Percentiles rank a stretch among this genome's conserved stretches.
Evolutionary conservation across 2,329 filamentous ascomycete species (phyloP).

Genomic region (Lasiodiplodia citricola): DNA sequence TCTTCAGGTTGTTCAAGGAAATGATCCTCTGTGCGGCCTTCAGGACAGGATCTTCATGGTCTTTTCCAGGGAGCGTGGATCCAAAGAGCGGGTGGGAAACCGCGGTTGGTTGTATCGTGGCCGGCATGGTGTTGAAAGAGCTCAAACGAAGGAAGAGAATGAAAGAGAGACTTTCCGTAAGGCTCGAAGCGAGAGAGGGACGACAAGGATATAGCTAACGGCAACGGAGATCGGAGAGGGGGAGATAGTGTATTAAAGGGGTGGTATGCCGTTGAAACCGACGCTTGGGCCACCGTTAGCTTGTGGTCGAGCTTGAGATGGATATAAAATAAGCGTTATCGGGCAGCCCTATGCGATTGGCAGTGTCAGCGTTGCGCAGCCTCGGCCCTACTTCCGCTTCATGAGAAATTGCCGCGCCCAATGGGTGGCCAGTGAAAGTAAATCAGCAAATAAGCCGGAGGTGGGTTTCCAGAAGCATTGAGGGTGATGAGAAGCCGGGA

Average conservation of each 20-base stretch:
- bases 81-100: slow-evolving; percentile 1
- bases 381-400: slow-evolving; percentile 1
- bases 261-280: background rate
- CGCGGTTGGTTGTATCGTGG: background rate
- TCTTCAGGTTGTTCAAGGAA: slow-evolving; percentile 13
- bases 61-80: background rate
- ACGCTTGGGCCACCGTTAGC: slow-evolving; percentile 2
- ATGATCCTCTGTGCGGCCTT: slow-evolving; percentile 10
- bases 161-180: slow-evolving; percentile 1
- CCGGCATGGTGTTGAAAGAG: slow-evolving; percentile 1
- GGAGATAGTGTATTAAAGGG: slow-evolving; percentile 16
- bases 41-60: slow-evolving; percentile 1
- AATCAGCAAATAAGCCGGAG: slow-evolving; percentile 3
- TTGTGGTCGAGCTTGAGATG: background rate
- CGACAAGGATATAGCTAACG: slow-evolving; percentile 14
- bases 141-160: background rate
- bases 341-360: background rate
- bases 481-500: background rate
- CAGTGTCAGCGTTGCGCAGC: background rate
- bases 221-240: slow-evolving; percentile 15
- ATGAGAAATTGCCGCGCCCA: background rate
- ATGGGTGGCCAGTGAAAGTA: background rate
- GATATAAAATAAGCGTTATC: background rate
- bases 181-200: slow-evolving; percentile 9
- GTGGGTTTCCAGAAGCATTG: background rate